Evolutionary conservation across 176 grass and related monocot genomes (phyloP).

Genomic region (Eremochloa ophiuroides): DNA sequence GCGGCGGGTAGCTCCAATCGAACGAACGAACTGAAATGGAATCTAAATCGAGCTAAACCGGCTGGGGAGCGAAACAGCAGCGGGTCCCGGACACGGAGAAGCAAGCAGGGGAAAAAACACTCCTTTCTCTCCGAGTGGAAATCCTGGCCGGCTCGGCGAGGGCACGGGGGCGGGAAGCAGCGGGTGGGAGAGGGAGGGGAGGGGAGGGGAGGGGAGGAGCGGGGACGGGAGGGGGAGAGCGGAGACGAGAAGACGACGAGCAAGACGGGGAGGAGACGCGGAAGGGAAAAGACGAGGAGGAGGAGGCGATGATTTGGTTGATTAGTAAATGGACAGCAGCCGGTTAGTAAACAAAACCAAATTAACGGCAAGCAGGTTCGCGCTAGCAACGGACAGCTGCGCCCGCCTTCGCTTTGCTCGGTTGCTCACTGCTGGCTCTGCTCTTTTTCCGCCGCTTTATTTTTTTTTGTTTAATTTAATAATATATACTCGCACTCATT

Average conservation of each 20-base stretch:
- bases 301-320: neutral
- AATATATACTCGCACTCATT: too few species aligned
- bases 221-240: neutral
- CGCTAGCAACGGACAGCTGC: slow-evolving; percentile 12
- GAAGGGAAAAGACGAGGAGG: neutral
- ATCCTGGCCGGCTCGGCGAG: neutral
- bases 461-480: too few species aligned
- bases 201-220: too few species aligned
- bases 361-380: slow-evolving; percentile 25
- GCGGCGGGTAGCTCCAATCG: slow-evolving; percentile 12
- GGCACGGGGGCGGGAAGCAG: neutral
- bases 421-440: neutral
- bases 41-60: slow-evolving; percentile 22
- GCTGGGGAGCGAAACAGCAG: neutral
- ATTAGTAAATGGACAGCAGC: slow-evolving; percentile 25
- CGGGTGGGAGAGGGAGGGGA: neutral
- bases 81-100: neutral
- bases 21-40: neutral
- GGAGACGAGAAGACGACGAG: neutral
- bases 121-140: slow-evolving; percentile 11
- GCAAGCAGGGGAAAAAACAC: neutral
- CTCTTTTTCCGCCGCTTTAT: neutral
- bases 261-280: slow-evolving; percentile 11
- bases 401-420: neutral
- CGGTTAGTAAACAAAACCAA: slow-evolving; percentile 23